A percentile compares a stretch with the other conserved stretches of the same genome.
These are phyloP conservation scores for Galerina marginata DNA, from an alignment of 768 basidiomycete species.

Conservation along the genomic window DNA sequence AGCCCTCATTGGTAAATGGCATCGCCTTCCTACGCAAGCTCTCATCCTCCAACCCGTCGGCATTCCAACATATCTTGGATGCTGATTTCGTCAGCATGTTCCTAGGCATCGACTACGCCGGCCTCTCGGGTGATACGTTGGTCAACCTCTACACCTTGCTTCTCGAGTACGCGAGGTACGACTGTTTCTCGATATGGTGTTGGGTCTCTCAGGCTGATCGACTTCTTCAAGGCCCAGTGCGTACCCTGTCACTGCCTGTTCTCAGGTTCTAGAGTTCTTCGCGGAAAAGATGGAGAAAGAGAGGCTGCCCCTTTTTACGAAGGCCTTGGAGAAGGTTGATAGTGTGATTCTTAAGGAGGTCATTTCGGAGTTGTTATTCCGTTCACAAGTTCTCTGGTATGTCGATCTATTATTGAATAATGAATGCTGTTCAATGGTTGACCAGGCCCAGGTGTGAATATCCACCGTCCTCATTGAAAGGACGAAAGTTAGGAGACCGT, in stretches of 20 bases:
- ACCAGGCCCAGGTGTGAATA: neutral
- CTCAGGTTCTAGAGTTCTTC: conserved; percentile 2
- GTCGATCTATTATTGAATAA: neutral
- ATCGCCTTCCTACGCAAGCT: conserved; percentile 13
- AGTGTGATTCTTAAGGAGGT: neutral
- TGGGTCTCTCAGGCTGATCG: neutral
- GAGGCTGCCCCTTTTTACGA: conserved; percentile 4
- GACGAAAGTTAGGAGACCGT: conserved; percentile 1
- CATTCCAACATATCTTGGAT: conserved; percentile 3
- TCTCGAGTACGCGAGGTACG: conserved; percentile 9
- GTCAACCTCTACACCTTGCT: conserved; percentile 1
- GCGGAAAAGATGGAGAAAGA: conserved; percentile 5
- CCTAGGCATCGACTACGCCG: conserved; percentile 1
- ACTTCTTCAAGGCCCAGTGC: neutral
- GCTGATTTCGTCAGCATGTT: conserved; percentile 7
- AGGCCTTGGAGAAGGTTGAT: neutral
- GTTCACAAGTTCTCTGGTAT: conserved; percentile 5
- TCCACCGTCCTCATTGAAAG: neutral
- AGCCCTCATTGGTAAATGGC: conserved; percentile 6
- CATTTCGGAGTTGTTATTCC: conserved; percentile 4
- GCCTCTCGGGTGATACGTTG: neutral
- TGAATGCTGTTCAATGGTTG: neutral
- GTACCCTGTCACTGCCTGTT: neutral
- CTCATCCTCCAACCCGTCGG: neutral
- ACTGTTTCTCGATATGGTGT: neutral